Percentiles rank a stretch among this genome's conserved stretches.
Conservation (phyloP, 176 grass and related monocot genomes). For the Carex cristatella region DNA sequence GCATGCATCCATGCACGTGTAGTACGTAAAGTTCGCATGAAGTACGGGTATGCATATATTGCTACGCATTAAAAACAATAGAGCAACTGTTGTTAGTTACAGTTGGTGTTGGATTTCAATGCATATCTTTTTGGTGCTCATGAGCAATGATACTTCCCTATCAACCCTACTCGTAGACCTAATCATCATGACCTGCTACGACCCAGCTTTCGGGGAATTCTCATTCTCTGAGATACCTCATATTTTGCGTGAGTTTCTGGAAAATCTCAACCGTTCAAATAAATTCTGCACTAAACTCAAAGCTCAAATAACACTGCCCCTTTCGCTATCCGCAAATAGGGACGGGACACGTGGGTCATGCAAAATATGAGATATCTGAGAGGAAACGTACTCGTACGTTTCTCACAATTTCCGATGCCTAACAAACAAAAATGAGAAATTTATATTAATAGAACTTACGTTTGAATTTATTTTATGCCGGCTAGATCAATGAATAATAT, state of each 20-base stretch:
- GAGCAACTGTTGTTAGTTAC: background rate
- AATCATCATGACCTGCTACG: constrained; percentile 1
- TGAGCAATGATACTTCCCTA: constrained; percentile 17
- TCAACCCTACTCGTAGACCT: background rate
- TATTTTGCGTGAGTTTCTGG: no score
- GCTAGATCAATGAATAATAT: no score
- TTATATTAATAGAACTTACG: no score
- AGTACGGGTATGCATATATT: background rate
- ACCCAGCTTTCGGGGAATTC: background rate
- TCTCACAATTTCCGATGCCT: background rate
- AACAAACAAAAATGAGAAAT: no score
- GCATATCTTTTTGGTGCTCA: constrained; percentile 6
- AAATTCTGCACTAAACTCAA: no score
- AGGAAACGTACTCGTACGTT: background rate
- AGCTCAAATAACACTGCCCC: no score
- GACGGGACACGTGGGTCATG: no score
- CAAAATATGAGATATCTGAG: no score
- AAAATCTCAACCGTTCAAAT: no score
- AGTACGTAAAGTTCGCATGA: background rate
- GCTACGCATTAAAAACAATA: background rate
- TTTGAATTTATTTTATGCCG: no score
- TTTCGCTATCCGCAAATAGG: no score
- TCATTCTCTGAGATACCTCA: no score
- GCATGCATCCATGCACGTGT: constrained; percentile 16
- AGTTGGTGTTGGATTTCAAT: background rate